Evolutionary conservation across 1,139 yeast species (phyloP).

Genomic region (Pichia cactophila): DNA sequence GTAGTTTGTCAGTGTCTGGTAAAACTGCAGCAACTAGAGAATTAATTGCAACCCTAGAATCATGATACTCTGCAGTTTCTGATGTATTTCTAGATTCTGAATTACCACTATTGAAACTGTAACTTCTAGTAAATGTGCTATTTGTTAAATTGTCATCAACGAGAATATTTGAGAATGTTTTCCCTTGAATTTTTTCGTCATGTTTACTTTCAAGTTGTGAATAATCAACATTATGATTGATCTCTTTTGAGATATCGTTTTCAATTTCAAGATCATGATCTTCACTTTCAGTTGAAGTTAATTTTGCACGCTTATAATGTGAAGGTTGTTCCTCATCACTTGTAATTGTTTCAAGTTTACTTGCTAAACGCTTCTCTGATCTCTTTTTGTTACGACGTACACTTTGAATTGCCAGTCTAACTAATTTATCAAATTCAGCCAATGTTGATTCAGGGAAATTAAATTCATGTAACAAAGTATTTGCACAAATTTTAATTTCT

Average conservation of each 20-base stretch:
- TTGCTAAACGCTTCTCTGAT: slow-evolving; percentile 31
- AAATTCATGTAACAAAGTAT: slow-evolving; percentile 66
- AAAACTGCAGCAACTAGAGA: slow-evolving; percentile 24
- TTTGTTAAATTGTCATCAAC: background rate
- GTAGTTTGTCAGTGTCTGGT: slow-evolving; percentile 17
- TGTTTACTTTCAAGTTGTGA: background rate
- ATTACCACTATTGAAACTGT: slow-evolving; percentile 3
- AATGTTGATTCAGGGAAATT: slow-evolving; percentile 51
- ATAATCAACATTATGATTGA: background rate
- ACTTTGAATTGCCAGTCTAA: slow-evolving; percentile 85
- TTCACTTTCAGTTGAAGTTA: background rate
- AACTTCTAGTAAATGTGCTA: background rate
- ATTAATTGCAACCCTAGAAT: slow-evolving; percentile 27
- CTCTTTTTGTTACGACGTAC: slow-evolving; percentile 63
- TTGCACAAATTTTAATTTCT: slow-evolving; percentile 70
- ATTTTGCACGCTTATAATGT: background rate
- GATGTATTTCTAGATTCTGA: slow-evolving; percentile 16
- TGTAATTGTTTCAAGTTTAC: slow-evolving; percentile 12
- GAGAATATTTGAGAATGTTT: slow-evolving; percentile 1
- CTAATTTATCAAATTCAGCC: slow-evolving; percentile 78
- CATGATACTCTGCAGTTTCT: slow-evolving; percentile 9
- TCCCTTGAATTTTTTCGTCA: background rate
- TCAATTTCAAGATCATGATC: background rate
- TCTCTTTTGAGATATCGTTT: background rate
- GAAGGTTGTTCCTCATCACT: slow-evolving; percentile 11